Conservation (phyloP, 345 rosid species). For the Eucalyptus sp. region DNA sequence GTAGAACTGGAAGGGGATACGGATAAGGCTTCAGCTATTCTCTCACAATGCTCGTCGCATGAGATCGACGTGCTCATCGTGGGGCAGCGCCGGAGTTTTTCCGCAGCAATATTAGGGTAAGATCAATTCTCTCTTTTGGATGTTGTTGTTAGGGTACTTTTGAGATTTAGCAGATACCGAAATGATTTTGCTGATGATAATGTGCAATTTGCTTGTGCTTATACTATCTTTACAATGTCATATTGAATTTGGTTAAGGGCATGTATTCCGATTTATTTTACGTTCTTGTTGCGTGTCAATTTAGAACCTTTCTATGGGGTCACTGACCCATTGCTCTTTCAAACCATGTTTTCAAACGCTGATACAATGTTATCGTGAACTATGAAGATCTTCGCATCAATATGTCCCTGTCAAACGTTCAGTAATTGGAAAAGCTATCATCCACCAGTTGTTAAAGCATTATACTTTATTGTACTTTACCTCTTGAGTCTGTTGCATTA, state of each 20-base stretch:
- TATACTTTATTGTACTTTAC: not conserved
- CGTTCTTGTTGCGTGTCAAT: not conserved
- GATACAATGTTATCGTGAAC: not conserved
- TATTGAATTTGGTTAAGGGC: not conserved
- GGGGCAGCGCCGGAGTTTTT: constrained; percentile 63
- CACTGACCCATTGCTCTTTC: not conserved
- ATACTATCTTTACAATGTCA: not conserved
- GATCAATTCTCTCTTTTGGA: not conserved
- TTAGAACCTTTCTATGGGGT: not conserved
- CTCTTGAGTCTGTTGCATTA: not conserved
- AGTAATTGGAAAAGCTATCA: not conserved
- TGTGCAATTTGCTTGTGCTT: not conserved
- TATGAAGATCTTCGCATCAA: not conserved
- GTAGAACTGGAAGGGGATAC: constrained; percentile 23
- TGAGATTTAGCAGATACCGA: not conserved
- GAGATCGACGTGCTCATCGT: constrained; percentile 53
- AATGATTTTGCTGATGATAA: not conserved
- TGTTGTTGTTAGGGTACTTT: not conserved
- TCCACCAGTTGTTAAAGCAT: not conserved
- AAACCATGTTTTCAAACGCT: not conserved
- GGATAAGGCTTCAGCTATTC: constrained; percentile 49
- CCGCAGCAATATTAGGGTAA: constrained; percentile 60
- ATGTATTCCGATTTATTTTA: not conserved
- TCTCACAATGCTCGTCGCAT: constrained; percentile 27
- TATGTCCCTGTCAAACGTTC: not conserved